These are phyloP conservation scores for Backusella luteola DNA, from an alignment of 192 early-diverging fungal species.

Conservation along the genomic window DNA sequence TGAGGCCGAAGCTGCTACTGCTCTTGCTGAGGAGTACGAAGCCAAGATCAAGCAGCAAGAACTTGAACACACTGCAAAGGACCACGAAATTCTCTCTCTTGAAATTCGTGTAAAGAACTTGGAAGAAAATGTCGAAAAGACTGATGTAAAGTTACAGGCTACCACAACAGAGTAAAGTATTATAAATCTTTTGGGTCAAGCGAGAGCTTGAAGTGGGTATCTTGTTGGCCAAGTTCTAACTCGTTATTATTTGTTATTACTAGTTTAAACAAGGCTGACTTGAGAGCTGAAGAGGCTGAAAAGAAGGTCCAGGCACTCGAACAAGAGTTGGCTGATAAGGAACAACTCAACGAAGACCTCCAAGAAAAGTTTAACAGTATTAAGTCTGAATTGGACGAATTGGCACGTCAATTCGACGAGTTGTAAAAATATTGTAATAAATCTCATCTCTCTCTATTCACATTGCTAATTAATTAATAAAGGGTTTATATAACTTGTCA, in stretches of 20 bases:
- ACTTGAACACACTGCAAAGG: slow-evolving; percentile 63
- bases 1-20: slow-evolving; percentile 61
- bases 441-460: slow-evolving; percentile 1
- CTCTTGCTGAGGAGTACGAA: slow-evolving; percentile 64
- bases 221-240: neutral
- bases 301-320: slow-evolving; percentile 80
- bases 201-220: slow-evolving; percentile 16
- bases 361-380: slow-evolving; percentile 59
- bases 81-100: slow-evolving; percentile 70
- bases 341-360: slow-evolving; percentile 74
- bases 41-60: slow-evolving; percentile 57
- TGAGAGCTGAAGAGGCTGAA: slow-evolving; percentile 82
- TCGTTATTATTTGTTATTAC: neutral
- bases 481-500: neutral
- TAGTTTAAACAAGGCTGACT: slow-evolving; percentile 59
- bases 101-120: slow-evolving; percentile 57
- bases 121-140: slow-evolving; percentile 35
- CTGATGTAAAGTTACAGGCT: slow-evolving; percentile 50
- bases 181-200: neutral
- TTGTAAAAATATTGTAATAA: slow-evolving; percentile 51
- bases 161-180: slow-evolving; percentile 63
- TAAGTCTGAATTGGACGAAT: slow-evolving; percentile 80
- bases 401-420: slow-evolving; percentile 75
- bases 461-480: neutral
- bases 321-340: slow-evolving; percentile 68